phyloP scores from a whole-genome alignment of 345 rosid genomes.

The Hypericum perforatum region DNA sequence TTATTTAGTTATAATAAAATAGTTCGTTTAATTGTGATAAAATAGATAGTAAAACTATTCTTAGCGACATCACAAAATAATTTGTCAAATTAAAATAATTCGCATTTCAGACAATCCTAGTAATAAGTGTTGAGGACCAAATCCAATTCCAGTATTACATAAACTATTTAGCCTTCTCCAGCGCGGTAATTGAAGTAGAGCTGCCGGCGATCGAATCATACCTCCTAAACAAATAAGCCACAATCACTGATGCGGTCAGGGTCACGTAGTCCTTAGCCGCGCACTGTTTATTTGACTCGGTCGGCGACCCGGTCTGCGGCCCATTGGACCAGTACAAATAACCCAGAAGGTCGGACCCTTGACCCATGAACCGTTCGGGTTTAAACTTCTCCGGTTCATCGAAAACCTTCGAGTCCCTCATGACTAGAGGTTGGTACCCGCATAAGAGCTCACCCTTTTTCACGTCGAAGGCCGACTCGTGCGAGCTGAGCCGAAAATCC shows the following conservation, averaged over 20 bases:
- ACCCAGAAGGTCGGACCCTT: slow-evolving; percentile 35
- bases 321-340: slow-evolving; percentile 84
- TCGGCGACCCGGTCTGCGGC: slow-evolving; percentile 67
- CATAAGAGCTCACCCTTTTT: slow-evolving; percentile 78
- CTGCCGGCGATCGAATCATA: slow-evolving; percentile 45
- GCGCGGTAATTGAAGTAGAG: slow-evolving; percentile 4
- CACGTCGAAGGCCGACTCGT: slow-evolving; percentile 50
- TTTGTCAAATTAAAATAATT: too few species aligned
- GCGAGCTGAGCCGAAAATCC: slow-evolving; percentile 55
- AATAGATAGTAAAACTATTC: too few species aligned
- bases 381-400: slow-evolving; percentile 57
- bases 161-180: background rate
- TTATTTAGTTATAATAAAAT: too few species aligned
- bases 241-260: slow-evolving; percentile 37
- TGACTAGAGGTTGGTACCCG: slow-evolving; percentile 62
- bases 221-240: slow-evolving; percentile 51
- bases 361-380: slow-evolving; percentile 53
- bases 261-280: slow-evolving; percentile 63
- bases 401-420: slow-evolving; percentile 59
- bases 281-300: slow-evolving; percentile 65
- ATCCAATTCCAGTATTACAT: too few species aligned
- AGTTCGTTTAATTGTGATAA: too few species aligned
- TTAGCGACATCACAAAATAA: too few species aligned
- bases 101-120: too few species aligned
- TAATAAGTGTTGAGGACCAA: too few species aligned